A percentile compares a stretch with the other conserved stretches of the same genome.
phyloP scores from a whole-genome alignment of 805 yeast genomes.

The Myxozyma udenii region DNA sequence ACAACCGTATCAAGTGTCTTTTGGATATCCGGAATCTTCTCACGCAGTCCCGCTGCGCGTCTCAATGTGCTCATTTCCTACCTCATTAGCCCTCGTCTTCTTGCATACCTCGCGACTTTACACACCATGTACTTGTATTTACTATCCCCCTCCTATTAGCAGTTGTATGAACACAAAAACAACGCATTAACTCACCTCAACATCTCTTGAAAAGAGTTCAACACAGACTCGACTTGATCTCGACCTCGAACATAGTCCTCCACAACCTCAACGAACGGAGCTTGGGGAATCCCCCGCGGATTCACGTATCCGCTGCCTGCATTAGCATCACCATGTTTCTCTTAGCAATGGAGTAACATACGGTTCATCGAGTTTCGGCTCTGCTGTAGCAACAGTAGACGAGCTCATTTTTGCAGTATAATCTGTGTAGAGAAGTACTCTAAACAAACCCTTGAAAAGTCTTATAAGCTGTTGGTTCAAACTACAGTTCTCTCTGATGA shows the following conservation, averaged over 20 bases:
- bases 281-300: slow-evolving; percentile 95
- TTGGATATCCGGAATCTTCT: slow-evolving; percentile 86
- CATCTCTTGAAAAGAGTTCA: slow-evolving; percentile 79
- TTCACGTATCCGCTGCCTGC: slow-evolving; percentile 42
- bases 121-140: slow-evolving; percentile 85
- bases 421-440: too few relatives aligned
- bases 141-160: slow-evolving; percentile 14
- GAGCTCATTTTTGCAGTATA: not conserved
- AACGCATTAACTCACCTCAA: slow-evolving; percentile 52
- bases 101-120: slow-evolving; percentile 32
- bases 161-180: not conserved
- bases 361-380: slow-evolving; percentile 11
- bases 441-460: too few relatives aligned
- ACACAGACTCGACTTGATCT: slow-evolving; percentile 65
- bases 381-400: not conserved
- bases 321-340: not conserved
- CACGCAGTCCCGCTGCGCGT: slow-evolving; percentile 47
- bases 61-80: slow-evolving; percentile 45
- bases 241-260: slow-evolving; percentile 66
- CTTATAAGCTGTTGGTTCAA: too few relatives aligned
- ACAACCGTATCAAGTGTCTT: slow-evolving; percentile 75
- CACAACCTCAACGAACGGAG: slow-evolving; percentile 85
- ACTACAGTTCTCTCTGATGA: too few relatives aligned
- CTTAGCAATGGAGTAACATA: not conserved
- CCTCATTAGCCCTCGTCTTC: slow-evolving; percentile 30